Evolutionary conservation across 2,329 filamentous ascomycete species (phyloP), one percentile per base, ranked within the genome.

Genomic region (Colletotrichum abscissum): DNA sequence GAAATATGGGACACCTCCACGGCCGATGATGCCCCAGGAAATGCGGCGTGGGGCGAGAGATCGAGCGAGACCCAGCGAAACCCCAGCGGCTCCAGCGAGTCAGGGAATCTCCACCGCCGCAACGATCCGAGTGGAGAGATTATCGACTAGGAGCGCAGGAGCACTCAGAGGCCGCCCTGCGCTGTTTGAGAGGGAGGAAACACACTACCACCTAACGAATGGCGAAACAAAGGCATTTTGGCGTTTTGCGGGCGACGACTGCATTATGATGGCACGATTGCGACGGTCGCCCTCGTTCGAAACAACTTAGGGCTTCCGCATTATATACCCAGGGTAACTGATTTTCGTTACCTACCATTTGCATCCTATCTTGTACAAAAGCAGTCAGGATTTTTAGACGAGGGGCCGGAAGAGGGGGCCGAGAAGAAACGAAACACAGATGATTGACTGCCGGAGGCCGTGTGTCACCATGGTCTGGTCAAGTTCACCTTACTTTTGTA

Each of bases 261-360:
- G 28, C 28, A 38, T 65, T 52, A 65, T 35, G 60, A 70, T 30
- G 67, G 55, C 22, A 73, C 42, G 66, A 73, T 30, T 49, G 46
- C 38, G 22, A 57, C 66, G 60, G 35, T 16, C 35, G 67, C 33
- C 60, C 49, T 62, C 52, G 46, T 58, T 38, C 24, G 67, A 62
- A 65, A 56, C 19, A 55, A 26, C 28, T 26, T 33, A 30, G 67
- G 60, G 46, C 60, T 38, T 73, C 70, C 49, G 71, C 71, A 70
- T 71, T 54, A 62, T 70, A 73, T 71, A 73, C 71, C 71, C 71
- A 73, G 38, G 57, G 60, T 46, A 35, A 64, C 57, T 66, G 67
- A 38, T 28, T 58, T 63, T 62, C 14, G 11, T 56, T 62, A 22
- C 5, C 22, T 59, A 49, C 42, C 42, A 19, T 56, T 69, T 65